These are phyloP conservation scores for Cladophialophora immunda DNA, from an alignment of 2,329 filamentous ascomycete species.

Conservation along the genomic window DNA sequence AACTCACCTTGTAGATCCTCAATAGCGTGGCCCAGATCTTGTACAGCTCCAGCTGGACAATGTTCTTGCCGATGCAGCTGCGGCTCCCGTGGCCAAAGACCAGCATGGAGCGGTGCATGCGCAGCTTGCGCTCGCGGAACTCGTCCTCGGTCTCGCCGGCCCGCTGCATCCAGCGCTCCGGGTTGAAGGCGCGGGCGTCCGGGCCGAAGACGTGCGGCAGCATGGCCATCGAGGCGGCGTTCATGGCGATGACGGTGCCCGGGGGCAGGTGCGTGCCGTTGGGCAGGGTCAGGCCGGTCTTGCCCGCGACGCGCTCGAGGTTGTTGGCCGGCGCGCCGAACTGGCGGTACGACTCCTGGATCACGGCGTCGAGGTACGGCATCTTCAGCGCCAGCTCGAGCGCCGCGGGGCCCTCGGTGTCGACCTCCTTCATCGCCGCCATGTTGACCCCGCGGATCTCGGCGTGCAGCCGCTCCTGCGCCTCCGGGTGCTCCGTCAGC, in stretches of 20 bases:
- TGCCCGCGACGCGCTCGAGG: slow-evolving; percentile 16
- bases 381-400: slow-evolving; percentile 21
- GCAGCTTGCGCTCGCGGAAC: slow-evolving; percentile 8
- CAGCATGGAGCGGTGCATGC: slow-evolving; percentile 15
- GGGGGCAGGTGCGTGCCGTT: slow-evolving; percentile 13
- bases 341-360: slow-evolving; percentile 22
- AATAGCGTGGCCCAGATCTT: slow-evolving; percentile 22
- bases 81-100: slow-evolving; percentile 19
- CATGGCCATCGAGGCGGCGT: slow-evolving; percentile 19
- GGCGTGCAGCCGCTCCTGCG: slow-evolving; percentile 16
- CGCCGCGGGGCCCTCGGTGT: slow-evolving; percentile 18
- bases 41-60: slow-evolving; percentile 22
- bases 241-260: slow-evolving; percentile 17
- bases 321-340: slow-evolving; percentile 21
- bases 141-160: slow-evolving; percentile 8
- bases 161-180: slow-evolving; percentile 18
- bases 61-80: slow-evolving; percentile 22
- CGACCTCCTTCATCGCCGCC: slow-evolving; percentile 15
- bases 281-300: slow-evolving; percentile 1
- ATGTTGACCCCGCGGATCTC: slow-evolving; percentile 23
- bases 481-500: slow-evolving; percentile 13
- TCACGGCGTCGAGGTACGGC: slow-evolving; percentile 22
- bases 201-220: slow-evolving; percentile 14
- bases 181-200: slow-evolving; percentile 15
- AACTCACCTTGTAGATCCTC: slow-evolving; percentile 25